Conservation (phyloP, 2,329 filamentous ascomycete species). For the Exophiala dermatitidis region DNA sequence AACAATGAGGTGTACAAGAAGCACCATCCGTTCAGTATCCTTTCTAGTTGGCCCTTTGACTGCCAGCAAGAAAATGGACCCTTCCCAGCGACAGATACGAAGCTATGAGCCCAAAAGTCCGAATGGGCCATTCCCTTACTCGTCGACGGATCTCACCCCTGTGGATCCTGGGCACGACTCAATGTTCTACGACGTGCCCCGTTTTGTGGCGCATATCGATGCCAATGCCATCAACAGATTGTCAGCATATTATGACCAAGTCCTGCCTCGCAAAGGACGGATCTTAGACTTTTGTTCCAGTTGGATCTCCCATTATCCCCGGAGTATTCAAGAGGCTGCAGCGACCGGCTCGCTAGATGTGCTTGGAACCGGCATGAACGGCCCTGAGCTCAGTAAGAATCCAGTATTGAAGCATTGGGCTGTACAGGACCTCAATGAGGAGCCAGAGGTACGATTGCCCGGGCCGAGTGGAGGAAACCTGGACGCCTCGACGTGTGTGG, state of each 20-base stretch:
- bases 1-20: slow-evolving; percentile 1
- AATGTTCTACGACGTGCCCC: slow-evolving; percentile 31
- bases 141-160: slow-evolving; percentile 24
- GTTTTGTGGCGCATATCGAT: slow-evolving; percentile 51
- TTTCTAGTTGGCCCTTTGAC: slow-evolving; percentile 16
- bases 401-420: slow-evolving; percentile 30
- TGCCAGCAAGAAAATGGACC: slow-evolving; percentile 12
- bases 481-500: slow-evolving; percentile 45
- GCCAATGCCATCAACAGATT: slow-evolving; percentile 42
- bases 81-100: not conserved
- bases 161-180: slow-evolving; percentile 26
- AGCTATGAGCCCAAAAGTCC: slow-evolving; percentile 20
- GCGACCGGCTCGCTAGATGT: slow-evolving; percentile 33
- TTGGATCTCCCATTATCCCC: slow-evolving; percentile 45
- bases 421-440: slow-evolving; percentile 42
- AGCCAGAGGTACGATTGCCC: slow-evolving; percentile 30
- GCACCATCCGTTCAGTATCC: slow-evolving; percentile 15
- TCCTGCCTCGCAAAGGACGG: slow-evolving; percentile 37
- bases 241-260: slow-evolving; percentile 40
- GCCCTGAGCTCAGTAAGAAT: slow-evolving; percentile 41
- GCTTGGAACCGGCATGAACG: slow-evolving; percentile 46
- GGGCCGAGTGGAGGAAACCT: slow-evolving; percentile 25
- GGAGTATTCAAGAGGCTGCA: slow-evolving; percentile 25
- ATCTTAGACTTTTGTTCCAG: slow-evolving; percentile 47
- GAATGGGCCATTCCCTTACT: slow-evolving; percentile 26